These are phyloP conservation scores for Citrullus amarus DNA, from an alignment of 306 rosid species.

Conservation along the genomic window DNA sequence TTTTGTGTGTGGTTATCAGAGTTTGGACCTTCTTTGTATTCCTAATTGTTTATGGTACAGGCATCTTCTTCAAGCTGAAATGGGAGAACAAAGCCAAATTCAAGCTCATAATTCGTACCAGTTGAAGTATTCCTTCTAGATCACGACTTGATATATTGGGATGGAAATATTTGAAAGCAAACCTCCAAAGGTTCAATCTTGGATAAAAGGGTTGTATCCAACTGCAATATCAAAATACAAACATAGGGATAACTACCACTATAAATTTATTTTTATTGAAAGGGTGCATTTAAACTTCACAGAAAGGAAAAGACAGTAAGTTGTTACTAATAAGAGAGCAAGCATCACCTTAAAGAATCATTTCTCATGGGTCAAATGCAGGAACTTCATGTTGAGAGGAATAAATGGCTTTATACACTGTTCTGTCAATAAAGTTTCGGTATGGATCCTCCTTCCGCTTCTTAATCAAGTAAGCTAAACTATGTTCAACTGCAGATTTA, in stretches of 20 bases:
- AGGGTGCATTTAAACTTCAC: background rate
- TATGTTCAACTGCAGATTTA: slow-evolving; percentile 57
- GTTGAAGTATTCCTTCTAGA: background rate
- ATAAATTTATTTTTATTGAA: background rate
- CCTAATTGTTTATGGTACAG: background rate
- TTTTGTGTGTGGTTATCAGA: background rate
- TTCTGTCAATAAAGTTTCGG: slow-evolving; percentile 58
- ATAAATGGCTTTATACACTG: slow-evolving; percentile 29
- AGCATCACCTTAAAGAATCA: background rate
- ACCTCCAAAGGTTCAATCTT: background rate
- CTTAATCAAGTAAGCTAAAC: slow-evolving; percentile 53
- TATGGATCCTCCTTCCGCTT: slow-evolving; percentile 88
- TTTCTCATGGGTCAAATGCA: slow-evolving; percentile 55
- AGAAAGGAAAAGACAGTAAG: background rate
- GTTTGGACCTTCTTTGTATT: background rate
- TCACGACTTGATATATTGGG: background rate
- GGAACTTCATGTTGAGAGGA: slow-evolving; percentile 39
- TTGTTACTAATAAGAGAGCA: background rate
- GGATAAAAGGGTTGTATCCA: background rate
- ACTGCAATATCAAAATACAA: background rate
- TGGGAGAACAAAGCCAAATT: background rate
- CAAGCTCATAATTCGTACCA: background rate
- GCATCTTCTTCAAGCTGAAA: background rate
- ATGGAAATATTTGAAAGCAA: background rate
- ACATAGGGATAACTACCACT: background rate